Evolutionary conservation across 2,329 filamentous ascomycete genomes (phyloP), one percentile per base, ranked within the genome.

Genomic region (Hymenoscyphus repandus): DNA sequence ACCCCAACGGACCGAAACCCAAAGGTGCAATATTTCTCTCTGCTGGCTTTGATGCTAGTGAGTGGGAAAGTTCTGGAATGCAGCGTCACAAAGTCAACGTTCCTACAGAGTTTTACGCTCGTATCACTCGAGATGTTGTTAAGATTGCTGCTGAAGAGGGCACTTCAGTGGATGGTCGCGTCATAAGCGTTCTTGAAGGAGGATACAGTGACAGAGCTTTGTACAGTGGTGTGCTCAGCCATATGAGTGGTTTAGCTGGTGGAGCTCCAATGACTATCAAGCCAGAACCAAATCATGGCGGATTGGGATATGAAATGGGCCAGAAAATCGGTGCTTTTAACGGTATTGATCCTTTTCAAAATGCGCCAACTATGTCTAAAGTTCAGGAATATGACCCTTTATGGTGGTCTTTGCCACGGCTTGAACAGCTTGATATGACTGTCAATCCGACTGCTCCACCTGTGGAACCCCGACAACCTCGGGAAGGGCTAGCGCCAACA

Each of bases 1-100:
- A 77, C 1, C 70, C 77, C 9, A 77, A 75, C 45, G 78, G 80
- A 36, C 77, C 83, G 32, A 72, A 73, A 20, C 86, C 90, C 3
- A 92, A 86, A 62, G 88, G 88, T 1, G 92, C 89, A 32, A 90
- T 99, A 41, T 99, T 99, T 70, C 72, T 99, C 45, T 97, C 92
- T 41, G 91, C 93, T 2, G 95, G 93, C 0, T 99, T 99, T 58
- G 93, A 99, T 70, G 93, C 93, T 2, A 96, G 91, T 64, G 90
- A 99, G 66, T 95, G 88, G 83, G 93, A 99, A 68, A 84, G 87
- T 15, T 75, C 80, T 3, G 90, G 89, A 2, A 99, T 99, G 93
- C 93, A 99, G 69, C 80, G 93, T 42, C 93, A 99, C 69, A 86
- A 88, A 51, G 91, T 96, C 62, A 96, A 96, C 64, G 93, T 99